Evolutionary conservation across 257 asterid species (phyloP), one percentile per base, ranked within the genome.

Genomic region (Salvia rosmarinus): DNA sequence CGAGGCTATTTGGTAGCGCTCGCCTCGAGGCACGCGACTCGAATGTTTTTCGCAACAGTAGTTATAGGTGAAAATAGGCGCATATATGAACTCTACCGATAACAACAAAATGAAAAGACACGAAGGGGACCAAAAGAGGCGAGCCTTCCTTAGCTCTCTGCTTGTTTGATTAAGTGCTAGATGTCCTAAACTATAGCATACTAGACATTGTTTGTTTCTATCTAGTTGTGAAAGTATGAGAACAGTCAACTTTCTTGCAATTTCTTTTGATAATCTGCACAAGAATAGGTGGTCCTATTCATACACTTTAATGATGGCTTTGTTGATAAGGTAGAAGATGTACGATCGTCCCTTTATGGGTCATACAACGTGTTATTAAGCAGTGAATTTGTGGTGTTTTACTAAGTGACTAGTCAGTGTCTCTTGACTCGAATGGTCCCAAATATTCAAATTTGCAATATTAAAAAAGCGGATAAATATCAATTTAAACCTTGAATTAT

Each of bases 221-320:
- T 59, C 65, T 60, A 35, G 32, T 60, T 60, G 49, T 37, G 35
- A 59, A 2, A 14, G 25, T 14, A 5, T 39, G 61, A 32, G 56
- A 49, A 40, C 52, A 64, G 78, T 76, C 7, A 13, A 34, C 43
- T 34, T 37, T 67, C 69, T 78, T 60, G 58, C 62, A 73, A 73
- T n/a, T 76, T 64, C 6, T 70, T 64, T 37, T 25, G 44, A 37
- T 20, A 28, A 34, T 70, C 49, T 75, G 79, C 80, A 73, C 60
- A 60, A 34, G 13, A 40, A 37, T 16, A 72, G 64, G 89, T 84
- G 85, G 89, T 77, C 88, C 89, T 30, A 60, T 52, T 52, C 50
- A 68, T 34, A 37, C 82, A 72, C n/a, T 67, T 76, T 37, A 51
- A 23, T 75, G 70, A 79, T 76, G 75, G 58, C 60, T 39, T 50